Evolutionary conservation across 1,139 yeast species (phyloP), one percentile per base, ranked within the genome.

Genomic region (Meyerozyma carpophila): DNA sequence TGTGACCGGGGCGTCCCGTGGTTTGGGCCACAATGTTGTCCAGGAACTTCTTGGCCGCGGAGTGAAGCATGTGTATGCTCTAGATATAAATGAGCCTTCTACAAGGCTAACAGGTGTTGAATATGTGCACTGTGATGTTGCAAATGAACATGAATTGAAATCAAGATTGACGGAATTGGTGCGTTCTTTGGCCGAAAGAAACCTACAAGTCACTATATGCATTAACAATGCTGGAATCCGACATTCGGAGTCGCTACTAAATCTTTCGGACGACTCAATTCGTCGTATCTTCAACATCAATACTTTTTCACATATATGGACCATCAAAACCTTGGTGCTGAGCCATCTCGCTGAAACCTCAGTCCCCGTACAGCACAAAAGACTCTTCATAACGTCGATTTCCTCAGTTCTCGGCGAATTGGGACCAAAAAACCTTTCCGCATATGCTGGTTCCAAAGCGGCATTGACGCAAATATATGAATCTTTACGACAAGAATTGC

Each of bases 221-320:
- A 66, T 90, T 24, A 84, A 85, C 56, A 88, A 87, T 59, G 96
- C 95, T 0, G 96, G 93, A 0, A 63, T 82, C 9, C 69, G 91
- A 42, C 81, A 79, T 40, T 61, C 62, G 45, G 68, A 71, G 37
- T 53, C 73, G 1, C 50, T 84, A 2, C 48, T 71, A 10, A 67
- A 71, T 5, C 46, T 77, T 41, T 44, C 62, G 0, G 61, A 54
- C 2, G 53, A 54, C 0, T 62, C 66, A 9, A 65, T 80, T 4
- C 50, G 56, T 2, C 50, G 54, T 0, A 59, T 81, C 1, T 68
- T 83, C 43, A 65, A 73, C 25, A 74, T 84, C 14, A 88, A 88
- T 54, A 67, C 78, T 3, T 54, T 81, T 26, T 69, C 89, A 0
- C 84, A 79, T 13, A 63, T 82, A 10, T 66, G 75, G 58, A 65